Conservation (phyloP, 371 early-diverging fungal species). For the Mucor velutinosus region DNA sequence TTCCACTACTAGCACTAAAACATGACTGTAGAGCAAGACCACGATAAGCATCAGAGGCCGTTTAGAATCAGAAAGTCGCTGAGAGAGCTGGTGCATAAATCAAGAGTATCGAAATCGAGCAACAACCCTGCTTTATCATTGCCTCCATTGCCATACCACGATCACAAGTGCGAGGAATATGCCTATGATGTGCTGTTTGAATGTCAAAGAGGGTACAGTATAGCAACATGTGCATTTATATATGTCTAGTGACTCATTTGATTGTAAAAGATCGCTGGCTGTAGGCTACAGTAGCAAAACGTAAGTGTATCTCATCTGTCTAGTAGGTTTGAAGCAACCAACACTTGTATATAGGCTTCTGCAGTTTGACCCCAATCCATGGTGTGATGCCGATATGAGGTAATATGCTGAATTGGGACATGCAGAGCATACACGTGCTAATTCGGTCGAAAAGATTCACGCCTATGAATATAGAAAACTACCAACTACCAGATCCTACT, state of each 20-base stretch:
- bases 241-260: not conserved
- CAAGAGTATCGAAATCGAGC: slow-evolving; percentile 16
- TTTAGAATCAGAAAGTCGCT: slow-evolving; percentile 37
- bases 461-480: slow-evolving; percentile 55
- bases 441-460: slow-evolving; percentile 37
- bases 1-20: not conserved
- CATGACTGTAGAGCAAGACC: not conserved
- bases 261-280: slow-evolving; percentile 43
- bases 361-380: slow-evolving; percentile 65
- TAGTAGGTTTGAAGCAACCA: not conserved
- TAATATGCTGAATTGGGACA: slow-evolving; percentile 4
- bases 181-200: slow-evolving; percentile 55
- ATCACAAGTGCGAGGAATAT: slow-evolving; percentile 32
- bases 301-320: slow-evolving; percentile 15
- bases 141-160: slow-evolving; percentile 37
- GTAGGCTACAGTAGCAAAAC: slow-evolving; percentile 66
- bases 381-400: slow-evolving; percentile 60
- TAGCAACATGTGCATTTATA: not conserved
- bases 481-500: slow-evolving; percentile 62
- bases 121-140: slow-evolving; percentile 21
- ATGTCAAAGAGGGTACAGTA: slow-evolving; percentile 56
- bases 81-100: slow-evolving; percentile 39
- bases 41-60: slow-evolving; percentile 23
- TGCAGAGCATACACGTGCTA: not conserved
- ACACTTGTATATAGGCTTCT: slow-evolving; percentile 33